These are phyloP conservation scores for Globisporangium polare DNA, from an alignment of 352 stramenopile species.

Conservation along the genomic window DNA sequence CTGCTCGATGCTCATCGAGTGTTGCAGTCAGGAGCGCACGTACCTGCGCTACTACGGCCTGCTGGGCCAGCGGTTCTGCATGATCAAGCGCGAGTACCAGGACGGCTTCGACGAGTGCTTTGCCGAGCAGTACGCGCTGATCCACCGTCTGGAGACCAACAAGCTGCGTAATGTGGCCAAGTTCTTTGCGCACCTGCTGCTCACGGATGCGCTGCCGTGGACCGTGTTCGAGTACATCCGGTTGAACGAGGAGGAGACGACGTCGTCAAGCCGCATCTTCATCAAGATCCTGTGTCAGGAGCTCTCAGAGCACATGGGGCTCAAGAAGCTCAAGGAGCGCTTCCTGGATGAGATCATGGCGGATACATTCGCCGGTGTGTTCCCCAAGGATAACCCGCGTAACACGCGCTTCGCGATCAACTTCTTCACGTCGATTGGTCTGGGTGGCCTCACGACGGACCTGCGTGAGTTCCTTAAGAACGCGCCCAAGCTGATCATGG, in stretches of 20 bases:
- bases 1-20: conserved; percentile 99
- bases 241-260: conserved; percentile 99
- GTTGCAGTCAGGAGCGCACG: conserved; percentile 97
- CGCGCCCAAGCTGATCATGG: conserved; percentile 93
- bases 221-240: conserved; percentile 96
- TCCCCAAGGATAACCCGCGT: conserved; percentile 95
- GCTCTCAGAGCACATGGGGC: conserved; percentile 95
- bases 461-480: conserved; percentile 97
- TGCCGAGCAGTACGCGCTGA: conserved; percentile 93
- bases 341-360: conserved; percentile 92
- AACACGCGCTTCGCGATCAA: conserved; percentile 99
- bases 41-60: conserved; percentile 98
- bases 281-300: conserved; percentile 99
- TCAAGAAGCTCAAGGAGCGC: conserved; percentile 93
- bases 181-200: conserved; percentile 97
- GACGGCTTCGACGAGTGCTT: conserved; percentile 95
- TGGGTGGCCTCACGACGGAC: conserved; percentile 96
- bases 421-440: conserved; percentile 99
- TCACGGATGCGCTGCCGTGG: conserved; percentile 98
- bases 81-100: conserved; percentile 95
- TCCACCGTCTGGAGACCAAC: conserved; percentile 98
- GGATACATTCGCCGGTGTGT: conserved; percentile 93
- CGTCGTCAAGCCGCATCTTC: conserved; percentile 98
- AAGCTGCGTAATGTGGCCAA: conserved; percentile 99
- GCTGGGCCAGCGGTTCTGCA: conserved; percentile 95